Percentiles rank a stretch among this genome's conserved stretches.
These are phyloP conservation scores for Boletales sp. DNA, from an alignment of 768 basidiomycete genomes.

Conservation along the genomic window DNA sequence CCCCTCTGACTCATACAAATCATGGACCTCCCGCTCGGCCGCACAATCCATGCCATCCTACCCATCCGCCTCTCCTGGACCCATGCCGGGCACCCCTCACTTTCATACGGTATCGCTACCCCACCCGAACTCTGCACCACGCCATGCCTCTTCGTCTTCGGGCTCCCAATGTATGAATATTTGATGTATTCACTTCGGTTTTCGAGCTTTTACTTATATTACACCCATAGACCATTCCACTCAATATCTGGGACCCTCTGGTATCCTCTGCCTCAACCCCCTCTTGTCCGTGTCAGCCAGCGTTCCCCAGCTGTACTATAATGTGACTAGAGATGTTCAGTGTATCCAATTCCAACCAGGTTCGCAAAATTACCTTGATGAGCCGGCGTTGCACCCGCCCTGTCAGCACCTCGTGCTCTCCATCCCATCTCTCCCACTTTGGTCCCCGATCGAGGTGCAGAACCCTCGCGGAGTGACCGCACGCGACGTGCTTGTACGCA, in stretches of 20 bases:
- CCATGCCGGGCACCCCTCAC: constrained; percentile 24
- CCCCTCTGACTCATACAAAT: constrained; percentile 17
- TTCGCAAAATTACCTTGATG: constrained; percentile 17
- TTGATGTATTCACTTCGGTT: not conserved
- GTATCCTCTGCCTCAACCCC: constrained; percentile 22
- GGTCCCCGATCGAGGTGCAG: constrained; percentile 29
- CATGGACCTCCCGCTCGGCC: constrained; percentile 17
- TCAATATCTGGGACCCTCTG: constrained; percentile 7
- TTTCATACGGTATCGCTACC: constrained; percentile 28
- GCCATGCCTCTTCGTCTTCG: constrained; percentile 15
- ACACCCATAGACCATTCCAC: constrained; percentile 9
- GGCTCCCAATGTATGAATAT: constrained; percentile 15
- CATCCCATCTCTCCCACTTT: constrained; percentile 22
- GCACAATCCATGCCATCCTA: constrained; percentile 6
- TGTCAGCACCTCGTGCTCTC: constrained; percentile 15
- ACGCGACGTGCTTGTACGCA: constrained; percentile 25
- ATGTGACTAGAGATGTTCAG: constrained; percentile 25
- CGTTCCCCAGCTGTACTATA: constrained; percentile 17
- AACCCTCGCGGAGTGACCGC: constrained; percentile 27
- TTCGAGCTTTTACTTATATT: too few relatives aligned
- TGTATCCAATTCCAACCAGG: constrained; percentile 17
- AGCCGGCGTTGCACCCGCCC: constrained; percentile 21
- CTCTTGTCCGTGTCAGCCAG: constrained; percentile 25
- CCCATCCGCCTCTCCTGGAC: constrained; percentile 16
- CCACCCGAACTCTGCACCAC: constrained; percentile 26